Base-by-base conservation (phyloP, 202 grass and related monocot genomes). In the Brachypodium distachyon region DNA sequence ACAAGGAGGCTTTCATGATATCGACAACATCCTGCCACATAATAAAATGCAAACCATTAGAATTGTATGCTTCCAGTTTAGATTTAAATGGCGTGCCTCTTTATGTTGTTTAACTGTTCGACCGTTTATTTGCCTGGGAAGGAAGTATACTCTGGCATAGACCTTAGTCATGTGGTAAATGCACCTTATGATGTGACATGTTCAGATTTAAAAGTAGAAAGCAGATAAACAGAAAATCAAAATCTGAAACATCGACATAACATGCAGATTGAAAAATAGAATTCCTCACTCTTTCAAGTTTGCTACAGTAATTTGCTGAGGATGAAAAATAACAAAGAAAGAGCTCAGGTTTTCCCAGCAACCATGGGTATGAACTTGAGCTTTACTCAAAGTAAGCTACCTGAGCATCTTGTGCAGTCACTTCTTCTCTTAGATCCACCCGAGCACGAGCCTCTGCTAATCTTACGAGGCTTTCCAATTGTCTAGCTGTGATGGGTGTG, bases 401-500 rank as follows among this genome's bases (percentile, higher is more conserved):
- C 47, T 87, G 12, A 13, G 95, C 95, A 81, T 98, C 95, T 77
- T 92, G 48, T 80, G 21, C 27, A 18, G 91, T 94, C 54, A 98
- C 81, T 98, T 90, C 91, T 50, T 88, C 87, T 83, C 95, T 88
- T 60, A 98, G 87, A 88, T 94, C 95, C 46, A 98, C 82, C 16
- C 95, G 85, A 65, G 95, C 95, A 58, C 91, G 91, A 70, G 95
- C 95, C 83, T 94, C 95, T 67, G 91, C 91, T 67, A 98, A 90
- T 63, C 95, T 92, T 26, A 94, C 91, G 26, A 98, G 87, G 82
- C 91, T 98, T 82, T 98, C 95, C 52, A 94, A 69, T 54, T 98
- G 95, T 47, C 95, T 90, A n/a, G 95, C 87, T 22, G 95, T 98
- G 73, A 98, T 98, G 56, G 95, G 95, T 9, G 91, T 98, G 48